Conservation (phyloP, 225 moss, liverwort and hornwort genomes). For the Rhytidiadelphus loreus region DNA sequence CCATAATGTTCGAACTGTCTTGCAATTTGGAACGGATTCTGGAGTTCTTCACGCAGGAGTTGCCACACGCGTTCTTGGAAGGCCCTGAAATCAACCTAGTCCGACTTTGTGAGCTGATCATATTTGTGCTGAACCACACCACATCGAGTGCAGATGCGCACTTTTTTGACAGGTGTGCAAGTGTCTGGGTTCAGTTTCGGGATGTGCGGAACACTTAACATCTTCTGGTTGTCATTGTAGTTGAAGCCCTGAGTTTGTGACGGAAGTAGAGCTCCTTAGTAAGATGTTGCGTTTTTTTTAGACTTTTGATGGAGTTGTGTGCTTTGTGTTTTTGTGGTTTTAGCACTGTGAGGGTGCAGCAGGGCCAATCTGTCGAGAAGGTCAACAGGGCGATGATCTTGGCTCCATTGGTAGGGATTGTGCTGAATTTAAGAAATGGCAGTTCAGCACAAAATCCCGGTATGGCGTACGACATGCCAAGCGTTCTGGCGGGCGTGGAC, state of each 20-base stretch:
- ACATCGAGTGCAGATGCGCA: constrained; percentile 80
- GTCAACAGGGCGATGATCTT: constrained; percentile 82
- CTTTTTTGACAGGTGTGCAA: constrained; percentile 72
- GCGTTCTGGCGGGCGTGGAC: constrained; percentile 67
- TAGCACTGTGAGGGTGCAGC: constrained; percentile 65
- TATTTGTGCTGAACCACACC: constrained; percentile 90
- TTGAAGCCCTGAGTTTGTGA: neutral
- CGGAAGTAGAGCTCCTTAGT: neutral
- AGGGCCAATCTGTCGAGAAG: constrained; percentile 72
- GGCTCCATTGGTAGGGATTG: constrained; percentile 88
- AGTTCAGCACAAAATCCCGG: constrained; percentile 22
- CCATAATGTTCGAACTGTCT: constrained; percentile 92
- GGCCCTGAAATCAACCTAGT: constrained; percentile 95
- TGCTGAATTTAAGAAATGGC: constrained; percentile 63
- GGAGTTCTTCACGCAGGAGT: constrained; percentile 92
- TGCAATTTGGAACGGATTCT: constrained; percentile 96
- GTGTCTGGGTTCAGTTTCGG: neutral
- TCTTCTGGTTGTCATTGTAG: neutral
- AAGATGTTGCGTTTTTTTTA: neutral
- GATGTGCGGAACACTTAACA: neutral
- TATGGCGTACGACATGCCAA: constrained; percentile 58
- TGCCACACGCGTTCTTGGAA: constrained; percentile 71
- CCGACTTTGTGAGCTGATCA: constrained; percentile 84
- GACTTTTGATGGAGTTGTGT: neutral
- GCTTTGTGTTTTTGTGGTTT: neutral